Conservation (phyloP, 208 protist species). For the Wallacemonas collosoma region DNA sequence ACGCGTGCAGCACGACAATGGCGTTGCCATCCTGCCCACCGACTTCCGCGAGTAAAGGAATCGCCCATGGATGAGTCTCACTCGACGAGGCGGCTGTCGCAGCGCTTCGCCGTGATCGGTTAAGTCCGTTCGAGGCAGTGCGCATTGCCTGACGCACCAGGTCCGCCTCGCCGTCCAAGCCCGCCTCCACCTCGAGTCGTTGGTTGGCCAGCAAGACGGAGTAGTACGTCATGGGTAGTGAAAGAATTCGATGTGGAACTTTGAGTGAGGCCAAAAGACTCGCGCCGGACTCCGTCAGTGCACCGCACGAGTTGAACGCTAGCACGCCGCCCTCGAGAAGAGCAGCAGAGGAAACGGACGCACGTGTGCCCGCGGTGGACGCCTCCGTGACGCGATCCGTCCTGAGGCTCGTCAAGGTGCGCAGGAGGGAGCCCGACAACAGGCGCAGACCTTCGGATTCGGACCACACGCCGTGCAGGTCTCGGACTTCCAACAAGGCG, state of each 20-base stretch:
- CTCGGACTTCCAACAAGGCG: not conserved
- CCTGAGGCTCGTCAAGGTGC: conserved; percentile 20
- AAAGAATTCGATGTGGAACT: conserved; percentile 31
- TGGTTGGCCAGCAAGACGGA: conserved; percentile 59
- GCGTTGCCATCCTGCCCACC: conserved; percentile 26
- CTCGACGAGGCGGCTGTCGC: not conserved
- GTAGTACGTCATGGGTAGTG: conserved; percentile 50
- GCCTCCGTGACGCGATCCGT: too few species aligned
- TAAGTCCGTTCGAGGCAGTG: conserved; percentile 9
- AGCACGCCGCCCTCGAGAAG: conserved; percentile 58
- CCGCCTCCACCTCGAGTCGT: conserved; percentile 38
- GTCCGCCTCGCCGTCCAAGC: conserved; percentile 3
- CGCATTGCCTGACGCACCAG: conserved; percentile 2
- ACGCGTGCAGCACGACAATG: conserved; percentile 26
- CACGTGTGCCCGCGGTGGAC: too few species aligned
- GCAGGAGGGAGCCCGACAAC: conserved; percentile 28
- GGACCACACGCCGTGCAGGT: conserved; percentile 28
- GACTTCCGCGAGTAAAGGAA: not conserved
- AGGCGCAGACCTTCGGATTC: conserved; percentile 51
- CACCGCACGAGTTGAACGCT: conserved; percentile 42
- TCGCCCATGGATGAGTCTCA: not conserved
- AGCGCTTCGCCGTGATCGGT: too few species aligned
- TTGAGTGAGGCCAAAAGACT: conserved; percentile 23
- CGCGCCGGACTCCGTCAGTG: conserved; percentile 65
- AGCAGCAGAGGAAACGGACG: not conserved